phyloP scores from a whole-genome alignment of 129 eudicot genomes.

The Mikania micrantha region DNA sequence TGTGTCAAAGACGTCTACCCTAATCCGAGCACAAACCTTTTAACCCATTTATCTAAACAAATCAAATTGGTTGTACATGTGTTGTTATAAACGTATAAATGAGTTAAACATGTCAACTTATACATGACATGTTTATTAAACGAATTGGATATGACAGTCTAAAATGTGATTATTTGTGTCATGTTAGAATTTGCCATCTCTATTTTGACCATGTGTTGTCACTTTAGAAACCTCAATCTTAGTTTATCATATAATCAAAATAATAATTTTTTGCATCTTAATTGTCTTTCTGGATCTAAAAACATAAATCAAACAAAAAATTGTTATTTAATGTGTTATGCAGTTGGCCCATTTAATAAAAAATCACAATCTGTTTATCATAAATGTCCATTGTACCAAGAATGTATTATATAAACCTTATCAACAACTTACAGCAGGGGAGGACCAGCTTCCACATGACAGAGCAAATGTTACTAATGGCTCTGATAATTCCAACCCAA shows the following conservation, averaged over 20 bases:
- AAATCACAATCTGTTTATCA: slow-evolving; percentile 4
- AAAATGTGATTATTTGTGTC: neutral
- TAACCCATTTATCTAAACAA: neutral
- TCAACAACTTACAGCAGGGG: slow-evolving; percentile 85
- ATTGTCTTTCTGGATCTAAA: neutral
- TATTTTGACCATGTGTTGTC: neutral
- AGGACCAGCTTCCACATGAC: slow-evolving; percentile 98
- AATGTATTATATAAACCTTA: slow-evolving; percentile 26
- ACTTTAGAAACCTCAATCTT: neutral
- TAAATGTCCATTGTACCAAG: slow-evolving; percentile 13
- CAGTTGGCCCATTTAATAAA: slow-evolving; percentile 4
- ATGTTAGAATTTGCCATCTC: neutral
- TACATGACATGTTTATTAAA: neutral
- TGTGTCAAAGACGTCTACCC: neutral
- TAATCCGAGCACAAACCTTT: neutral
- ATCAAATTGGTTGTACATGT: neutral
- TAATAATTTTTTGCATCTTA: too few species aligned
- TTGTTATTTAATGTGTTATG: neutral
- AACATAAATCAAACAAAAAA: neutral
- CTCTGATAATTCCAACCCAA: slow-evolving; percentile 88
- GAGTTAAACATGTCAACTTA: neutral
- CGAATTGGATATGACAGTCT: neutral
- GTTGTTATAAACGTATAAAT: neutral
- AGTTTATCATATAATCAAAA: neutral
- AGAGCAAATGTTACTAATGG: slow-evolving; percentile 91